These are phyloP conservation scores for Lasiosphaeria miniovina DNA, from an alignment of 495 filamentous ascomycete genomes.

Conservation along the genomic window DNA sequence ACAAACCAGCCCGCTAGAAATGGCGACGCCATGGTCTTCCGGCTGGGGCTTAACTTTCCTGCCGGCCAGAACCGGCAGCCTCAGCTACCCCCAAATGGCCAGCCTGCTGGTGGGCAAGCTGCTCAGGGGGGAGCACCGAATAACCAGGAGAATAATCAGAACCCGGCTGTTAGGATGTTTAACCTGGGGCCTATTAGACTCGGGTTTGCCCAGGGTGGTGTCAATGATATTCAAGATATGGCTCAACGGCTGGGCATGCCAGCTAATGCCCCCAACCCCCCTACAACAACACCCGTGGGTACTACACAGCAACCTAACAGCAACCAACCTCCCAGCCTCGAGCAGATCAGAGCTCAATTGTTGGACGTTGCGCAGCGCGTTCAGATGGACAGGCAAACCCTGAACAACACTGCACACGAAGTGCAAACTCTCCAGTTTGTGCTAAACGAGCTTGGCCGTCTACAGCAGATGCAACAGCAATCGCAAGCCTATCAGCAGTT, in stretches of 20 bases:
- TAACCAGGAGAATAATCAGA: conserved; percentile 28
- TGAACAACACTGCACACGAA: conserved; percentile 57
- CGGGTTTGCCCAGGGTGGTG: conserved; percentile 52
- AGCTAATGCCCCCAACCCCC: conserved; percentile 15
- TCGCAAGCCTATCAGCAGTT: conserved; percentile 13
- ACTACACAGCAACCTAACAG: conserved; percentile 18
- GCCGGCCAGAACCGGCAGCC: conserved; percentile 30
- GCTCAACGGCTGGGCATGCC: conserved; percentile 39
- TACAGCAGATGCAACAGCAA: conserved; percentile 21
- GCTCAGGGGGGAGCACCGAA: conserved; percentile 51
- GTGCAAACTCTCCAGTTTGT: conserved; percentile 56
- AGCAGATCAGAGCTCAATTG: conserved; percentile 53
- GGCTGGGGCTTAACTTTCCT: conserved; percentile 29
- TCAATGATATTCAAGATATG: conserved; percentile 47
- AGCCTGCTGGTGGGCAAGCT: conserved; percentile 50
- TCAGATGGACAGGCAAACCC: conserved; percentile 52
- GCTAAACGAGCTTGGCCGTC: conserved; percentile 34
- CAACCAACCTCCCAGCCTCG: conserved; percentile 19
- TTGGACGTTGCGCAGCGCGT: conserved; percentile 64
- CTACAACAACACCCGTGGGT: conserved; percentile 21
- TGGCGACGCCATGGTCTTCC: conserved; percentile 30
- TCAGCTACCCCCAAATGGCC: conserved; percentile 27
- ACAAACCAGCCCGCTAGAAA: conserved; percentile 25
- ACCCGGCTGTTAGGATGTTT: conserved; percentile 48
- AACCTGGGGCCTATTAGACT: conserved; percentile 60